Base-by-base conservation (phyloP, 257 asterid species). In the Solanum pinnatisectum region DNA sequence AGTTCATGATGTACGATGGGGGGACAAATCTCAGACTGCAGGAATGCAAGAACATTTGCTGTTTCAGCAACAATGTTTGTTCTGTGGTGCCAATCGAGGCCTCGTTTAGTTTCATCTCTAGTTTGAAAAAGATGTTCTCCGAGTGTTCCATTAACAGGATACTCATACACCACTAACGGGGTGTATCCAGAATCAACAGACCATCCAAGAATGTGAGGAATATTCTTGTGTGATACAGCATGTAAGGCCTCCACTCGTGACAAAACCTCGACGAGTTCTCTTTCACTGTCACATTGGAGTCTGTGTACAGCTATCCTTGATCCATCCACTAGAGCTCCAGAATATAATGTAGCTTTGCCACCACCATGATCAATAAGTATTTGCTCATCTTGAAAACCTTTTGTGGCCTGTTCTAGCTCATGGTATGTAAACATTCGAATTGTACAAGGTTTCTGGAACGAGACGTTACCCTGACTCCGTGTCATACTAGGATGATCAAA, bases 331-430 rank as follows among this genome's bases (percentile, higher is more conserved):
- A 95, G 91, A 60, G 89, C 68, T 86, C 96, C 96, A 33, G 91
- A 87, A 70, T 95, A 93, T 49, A 94, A 72, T 27, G 92, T 89
- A 44, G 88, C 85, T 87, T 83, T 87, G 12, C 65, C 68, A 25
- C 65, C 68, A 30, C 84, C 49, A 49, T 84, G 83, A 36, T 88
- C 95, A 2, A 83, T 79, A 30, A 93, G 89, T 74, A 91, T 91
- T 83, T 89, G 92, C n/a, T 35, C 88, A 5, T 95, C 93, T 10
- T 87, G 87, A 39, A 95, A 95, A 56, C 98, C 94, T 87, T 88
- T 91, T 52, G 95, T 93, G 87, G 98, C 96, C 72, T 92, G 95
- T 83, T 93, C 93, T 30, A 94, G 98, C 89, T 95, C 96, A 10
- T 87, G 93, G 90, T 90, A 93, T 36, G 94, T 87, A 44, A 95